These are phyloP conservation scores for Hericium alpestre DNA, from an alignment of 768 basidiomycete genomes.

Conservation along the genomic window DNA sequence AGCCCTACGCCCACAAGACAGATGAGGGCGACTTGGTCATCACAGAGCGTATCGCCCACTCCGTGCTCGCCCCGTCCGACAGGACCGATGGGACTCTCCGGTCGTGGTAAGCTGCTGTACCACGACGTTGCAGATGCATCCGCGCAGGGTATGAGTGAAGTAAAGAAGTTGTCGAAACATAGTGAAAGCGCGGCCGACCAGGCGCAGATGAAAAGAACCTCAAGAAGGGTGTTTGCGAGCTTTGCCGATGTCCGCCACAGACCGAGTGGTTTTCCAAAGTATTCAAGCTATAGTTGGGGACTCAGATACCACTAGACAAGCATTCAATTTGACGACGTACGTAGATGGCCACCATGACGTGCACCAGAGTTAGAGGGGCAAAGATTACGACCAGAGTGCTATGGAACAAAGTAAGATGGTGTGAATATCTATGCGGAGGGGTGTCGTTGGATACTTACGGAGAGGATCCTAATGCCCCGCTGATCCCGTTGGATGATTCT, in stretches of 20 bases:
- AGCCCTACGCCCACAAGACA: slow-evolving; percentile 69
- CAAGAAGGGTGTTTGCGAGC: slow-evolving; percentile 75
- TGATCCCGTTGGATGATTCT: slow-evolving; percentile 38
- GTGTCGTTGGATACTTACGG: slow-evolving; percentile 37
- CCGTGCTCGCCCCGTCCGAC: slow-evolving; percentile 33
- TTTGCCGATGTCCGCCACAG: slow-evolving; percentile 85
- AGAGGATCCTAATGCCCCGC: slow-evolving; percentile 75
- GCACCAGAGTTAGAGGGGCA: slow-evolving; percentile 69
- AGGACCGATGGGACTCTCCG: slow-evolving; percentile 29
- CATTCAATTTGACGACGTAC: slow-evolving; percentile 31
- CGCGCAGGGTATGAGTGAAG: slow-evolving; percentile 72
- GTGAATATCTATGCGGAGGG: neutral
- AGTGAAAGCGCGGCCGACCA: slow-evolving; percentile 87
- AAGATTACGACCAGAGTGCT: slow-evolving; percentile 82
- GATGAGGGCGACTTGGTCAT: slow-evolving; percentile 67
- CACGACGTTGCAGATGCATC: slow-evolving; percentile 48
- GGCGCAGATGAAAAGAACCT: slow-evolving; percentile 86
- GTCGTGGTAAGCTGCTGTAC: slow-evolving; percentile 60
- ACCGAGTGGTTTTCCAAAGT: slow-evolving; percentile 87
- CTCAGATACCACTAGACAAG: slow-evolving; percentile 9
- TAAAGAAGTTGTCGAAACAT: slow-evolving; percentile 87
- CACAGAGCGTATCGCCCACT: slow-evolving; percentile 54
- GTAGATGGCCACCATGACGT: slow-evolving; percentile 81
- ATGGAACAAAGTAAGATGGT: neutral
- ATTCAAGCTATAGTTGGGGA: slow-evolving; percentile 56